Evolutionary conservation across 1,139 yeast species (phyloP).

Genomic region (Zygotorulaspora mrakii): DNA sequence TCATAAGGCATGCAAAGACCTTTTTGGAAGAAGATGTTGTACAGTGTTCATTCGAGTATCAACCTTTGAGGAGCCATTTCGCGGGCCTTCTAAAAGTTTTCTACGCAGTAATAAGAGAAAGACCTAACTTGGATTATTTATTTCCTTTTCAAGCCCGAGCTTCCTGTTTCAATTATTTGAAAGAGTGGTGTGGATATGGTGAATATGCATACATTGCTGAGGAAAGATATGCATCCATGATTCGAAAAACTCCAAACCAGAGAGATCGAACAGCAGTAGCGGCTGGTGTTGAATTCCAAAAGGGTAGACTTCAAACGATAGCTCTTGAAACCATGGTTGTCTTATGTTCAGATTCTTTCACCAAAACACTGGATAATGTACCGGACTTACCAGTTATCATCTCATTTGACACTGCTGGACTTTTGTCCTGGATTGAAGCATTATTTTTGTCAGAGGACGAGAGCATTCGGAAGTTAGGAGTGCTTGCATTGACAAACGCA

Average conservation of each 20-base stretch:
- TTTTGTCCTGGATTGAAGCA: conserved; percentile 76
- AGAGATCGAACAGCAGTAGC: conserved; percentile 41
- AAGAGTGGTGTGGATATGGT: conserved; percentile 95
- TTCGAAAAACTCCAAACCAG: conserved; percentile 42
- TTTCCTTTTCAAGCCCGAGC: conserved; percentile 83
- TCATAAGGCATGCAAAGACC: conserved; percentile 61
- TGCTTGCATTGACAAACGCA: conserved; percentile 66
- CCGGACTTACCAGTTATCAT: conserved; percentile 41
- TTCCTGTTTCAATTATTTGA: conserved; percentile 74
- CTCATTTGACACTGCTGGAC: conserved; percentile 66
- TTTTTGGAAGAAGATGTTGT: conserved; percentile 56
- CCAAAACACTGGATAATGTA: conserved; percentile 46
- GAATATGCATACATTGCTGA: conserved; percentile 55
- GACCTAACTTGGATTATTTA: conserved; percentile 44
- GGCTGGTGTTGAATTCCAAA: conserved; percentile 83
- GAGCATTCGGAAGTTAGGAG: conserved; percentile 60
- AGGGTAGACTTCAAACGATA: conserved; percentile 64
- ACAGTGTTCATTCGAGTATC: conserved; percentile 69
- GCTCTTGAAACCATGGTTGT: conserved; percentile 83
- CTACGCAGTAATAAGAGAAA: conserved; percentile 49
- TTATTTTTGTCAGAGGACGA: conserved; percentile 60
- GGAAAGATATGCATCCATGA: conserved; percentile 66
- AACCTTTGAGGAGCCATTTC: conserved; percentile 73
- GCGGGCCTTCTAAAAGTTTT: conserved; percentile 72
- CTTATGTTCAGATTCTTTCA: conserved; percentile 63